Base-by-base conservation (phyloP, 2,329 filamentous ascomycete species). In the Xylaria sp. region DNA sequence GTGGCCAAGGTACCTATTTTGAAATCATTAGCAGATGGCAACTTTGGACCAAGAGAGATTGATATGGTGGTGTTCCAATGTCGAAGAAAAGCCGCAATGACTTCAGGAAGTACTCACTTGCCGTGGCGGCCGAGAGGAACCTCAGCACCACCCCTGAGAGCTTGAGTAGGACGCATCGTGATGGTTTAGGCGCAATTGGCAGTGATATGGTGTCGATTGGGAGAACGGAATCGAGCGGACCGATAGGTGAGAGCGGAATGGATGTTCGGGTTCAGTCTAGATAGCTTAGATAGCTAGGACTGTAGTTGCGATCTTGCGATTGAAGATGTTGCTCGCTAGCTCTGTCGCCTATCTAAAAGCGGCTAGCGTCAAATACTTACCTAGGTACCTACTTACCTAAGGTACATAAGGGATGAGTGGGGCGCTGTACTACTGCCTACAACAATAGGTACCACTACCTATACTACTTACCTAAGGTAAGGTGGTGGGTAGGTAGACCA, bases 1-100 rank as follows among this genome's bases (percentile, higher is more conserved):
- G 81, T 82, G 82, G 75, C 92, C 92, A 68, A 94, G 83, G 81
- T 85, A 94, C 80, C 92, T 94, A 75, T 73, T n/a, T 27, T 42
- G 4, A 50, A 19, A 53, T 12, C 6, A 68, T 78, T 58, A 78
- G 77, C 67, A 70, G n/a, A 50, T 11, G 24, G 55, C 42, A 6
- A 27, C 32, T 47, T 51, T 11, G 11, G 6, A 17, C 12, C 3
- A 1, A 32, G 21, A 54, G 45, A 59, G 19, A 24, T 7, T 8
- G 36, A n/a, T 14, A 61, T 59, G 53, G 36, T 24, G 42, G 21
- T 27, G 39, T 36, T 57, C 39, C n/a, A 14, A 54, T 54, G 56
- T 47, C 12, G 47, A 62, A 62, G 73, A 79, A 79, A 79, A 77
- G 77, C 76, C 79, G 76, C 78, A 80, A 51, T 57, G 36, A 11